Evolutionary conservation across 2,329 filamentous ascomycete species (phyloP).

Genomic region (Pseudohalonectria lignicola): DNA sequence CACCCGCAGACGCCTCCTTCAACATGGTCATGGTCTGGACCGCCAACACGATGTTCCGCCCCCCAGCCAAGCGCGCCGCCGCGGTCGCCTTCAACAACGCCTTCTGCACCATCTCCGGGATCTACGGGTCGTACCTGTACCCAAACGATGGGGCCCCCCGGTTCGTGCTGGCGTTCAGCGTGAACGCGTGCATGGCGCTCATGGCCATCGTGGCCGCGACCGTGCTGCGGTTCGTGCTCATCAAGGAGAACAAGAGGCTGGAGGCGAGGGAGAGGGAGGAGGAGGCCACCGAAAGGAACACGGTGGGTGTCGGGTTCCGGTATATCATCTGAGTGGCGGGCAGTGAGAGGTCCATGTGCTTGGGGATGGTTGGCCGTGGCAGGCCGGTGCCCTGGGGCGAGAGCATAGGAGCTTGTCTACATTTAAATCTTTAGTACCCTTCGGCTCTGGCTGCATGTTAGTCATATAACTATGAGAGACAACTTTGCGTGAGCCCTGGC

Average conservation of each 20-base stretch:
- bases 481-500: too few species aligned
- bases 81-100: slow-evolving; percentile 65
- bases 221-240: slow-evolving; percentile 10
- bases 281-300: slow-evolving; percentile 2
- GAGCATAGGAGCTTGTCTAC: too few species aligned
- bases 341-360: too few species aligned
- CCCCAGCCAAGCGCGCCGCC: slow-evolving; percentile 59
- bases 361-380: too few species aligned
- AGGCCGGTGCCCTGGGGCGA: too few species aligned
- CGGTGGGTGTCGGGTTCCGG: not conserved
- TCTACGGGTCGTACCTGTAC: slow-evolving; percentile 15
- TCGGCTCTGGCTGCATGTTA: too few species aligned
- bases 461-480: too few species aligned
- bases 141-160: slow-evolving; percentile 11
- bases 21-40: slow-evolving; percentile 67
- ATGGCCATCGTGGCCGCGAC: slow-evolving; percentile 11
- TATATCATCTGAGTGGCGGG: too few species aligned
- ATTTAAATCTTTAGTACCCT: too few species aligned
- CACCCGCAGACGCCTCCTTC: slow-evolving; percentile 55
- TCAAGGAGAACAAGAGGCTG: slow-evolving; percentile 11
- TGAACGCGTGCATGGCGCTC: slow-evolving; percentile 13
- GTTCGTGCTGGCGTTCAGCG: slow-evolving; percentile 14
- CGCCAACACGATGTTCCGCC: slow-evolving; percentile 61
- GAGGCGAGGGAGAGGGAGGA: slow-evolving; percentile 9
- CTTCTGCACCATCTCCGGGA: slow-evolving; percentile 10